Percentiles rank a stretch among this genome's conserved stretches.
phyloP scores from a whole-genome alignment of 2,329 filamentous ascomycete genomes.

The Didymella keratinophila region DNA sequence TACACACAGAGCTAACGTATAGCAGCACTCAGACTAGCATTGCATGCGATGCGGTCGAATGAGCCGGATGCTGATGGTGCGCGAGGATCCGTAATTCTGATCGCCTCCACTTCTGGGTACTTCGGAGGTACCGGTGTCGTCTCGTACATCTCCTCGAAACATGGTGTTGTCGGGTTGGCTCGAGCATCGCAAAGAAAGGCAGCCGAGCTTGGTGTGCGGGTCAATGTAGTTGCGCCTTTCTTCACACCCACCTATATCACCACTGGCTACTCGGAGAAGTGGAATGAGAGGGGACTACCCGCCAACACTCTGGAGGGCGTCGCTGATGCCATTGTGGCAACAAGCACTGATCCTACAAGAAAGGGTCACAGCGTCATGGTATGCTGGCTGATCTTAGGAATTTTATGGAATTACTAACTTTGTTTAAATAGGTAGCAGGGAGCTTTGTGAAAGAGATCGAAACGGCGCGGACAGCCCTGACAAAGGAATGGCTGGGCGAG shows the following conservation, averaged over 20 bases:
- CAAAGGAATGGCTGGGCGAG: slow-evolving; percentile 44
- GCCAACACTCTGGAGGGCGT: slow-evolving; percentile 55
- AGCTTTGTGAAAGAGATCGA: slow-evolving; percentile 44
- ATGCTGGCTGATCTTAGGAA: slow-evolving; percentile 7
- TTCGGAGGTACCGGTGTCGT: slow-evolving; percentile 55
- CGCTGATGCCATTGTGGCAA: slow-evolving; percentile 52
- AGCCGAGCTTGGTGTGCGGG: slow-evolving; percentile 47
- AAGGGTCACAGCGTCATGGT: slow-evolving; percentile 45
- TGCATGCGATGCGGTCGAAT: slow-evolving; percentile 47
- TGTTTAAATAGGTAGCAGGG: slow-evolving; percentile 37
- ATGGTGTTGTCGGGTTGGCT: slow-evolving; percentile 53
- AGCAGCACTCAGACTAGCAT: slow-evolving; percentile 36
- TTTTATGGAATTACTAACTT: background rate
- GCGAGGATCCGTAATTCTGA: slow-evolving; percentile 51
- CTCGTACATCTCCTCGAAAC: slow-evolving; percentile 56
- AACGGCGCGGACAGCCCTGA: slow-evolving; percentile 32
- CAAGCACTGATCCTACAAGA: slow-evolving; percentile 44
- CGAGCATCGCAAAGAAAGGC: slow-evolving; percentile 51
- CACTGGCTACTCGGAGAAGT: slow-evolving; percentile 49
- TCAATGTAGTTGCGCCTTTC: slow-evolving; percentile 60
- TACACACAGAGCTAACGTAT: background rate
- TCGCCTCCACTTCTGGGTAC: slow-evolving; percentile 55
- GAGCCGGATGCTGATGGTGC: slow-evolving; percentile 32
- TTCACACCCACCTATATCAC: slow-evolving; percentile 58
- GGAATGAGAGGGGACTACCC: slow-evolving; percentile 51